Base-by-base conservation (phyloP, 331 rosid genomes). In the Phaseolus coccineus region DNA sequence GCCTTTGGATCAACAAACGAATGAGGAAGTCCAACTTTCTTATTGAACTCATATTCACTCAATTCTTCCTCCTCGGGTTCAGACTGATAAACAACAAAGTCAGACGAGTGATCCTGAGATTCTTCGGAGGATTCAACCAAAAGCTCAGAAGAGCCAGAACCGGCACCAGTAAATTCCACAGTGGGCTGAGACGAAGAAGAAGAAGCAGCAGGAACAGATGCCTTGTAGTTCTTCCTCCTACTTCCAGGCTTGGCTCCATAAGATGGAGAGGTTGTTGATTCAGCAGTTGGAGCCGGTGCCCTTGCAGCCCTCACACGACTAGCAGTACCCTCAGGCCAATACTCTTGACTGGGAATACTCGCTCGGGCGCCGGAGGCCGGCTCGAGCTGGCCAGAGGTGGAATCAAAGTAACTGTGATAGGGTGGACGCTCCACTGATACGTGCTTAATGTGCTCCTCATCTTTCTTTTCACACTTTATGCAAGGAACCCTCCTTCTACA, bases 351-450 rank as follows among this genome's bases (percentile, higher is more conserved):
- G 0, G 98, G 99, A 85, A 96, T 88, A 84, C 98, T 93, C 19
- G 99, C 93, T 48, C 99, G 91, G 71, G 98, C 99, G 37, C 99
- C 99, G 22, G 99, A 96, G 33, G 99, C 99, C 0, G 99, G 99
- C 76, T 96, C 99, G 27, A 96, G 92, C 88, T 88, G 90, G 79
- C 98, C 99, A 2, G 99, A 96, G 73, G 97, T 93, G 1, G 98
- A 91, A 84, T 96, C 98, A 90, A 87, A 37, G 86, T 93, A 96
- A 84, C 85, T 85, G 68, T 93, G 53, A 31, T 96, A 96, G 7
- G 99, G 99, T 61, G 99, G 88, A 8, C 92, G 94, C 59, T 96
- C 97, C 19, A 89, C 93, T 14, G 96, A 77, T 27, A 91, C 89
- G 51, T 87, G 76, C 33, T 85, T 80, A 63, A 69, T 64, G 59